These are phyloP conservation scores for Ceratocystis colombiana DNA, from an alignment of 2,329 filamentous ascomycete species.

Conservation along the genomic window DNA sequence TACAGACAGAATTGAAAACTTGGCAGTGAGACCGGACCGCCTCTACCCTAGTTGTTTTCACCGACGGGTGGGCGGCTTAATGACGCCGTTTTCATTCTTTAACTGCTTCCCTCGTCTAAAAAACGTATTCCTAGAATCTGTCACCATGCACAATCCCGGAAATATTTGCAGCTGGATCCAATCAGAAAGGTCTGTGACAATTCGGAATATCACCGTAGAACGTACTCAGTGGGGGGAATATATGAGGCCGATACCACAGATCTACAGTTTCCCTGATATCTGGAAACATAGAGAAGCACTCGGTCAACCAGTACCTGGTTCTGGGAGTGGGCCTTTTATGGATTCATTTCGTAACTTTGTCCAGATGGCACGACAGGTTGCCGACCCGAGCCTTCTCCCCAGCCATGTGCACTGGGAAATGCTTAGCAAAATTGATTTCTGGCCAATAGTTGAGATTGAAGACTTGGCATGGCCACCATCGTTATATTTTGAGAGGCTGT, in stretches of 20 bases:
- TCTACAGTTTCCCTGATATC: constrained; percentile 15
- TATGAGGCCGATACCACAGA: background rate
- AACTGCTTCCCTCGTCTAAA: constrained; percentile 18
- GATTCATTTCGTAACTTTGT: constrained; percentile 1
- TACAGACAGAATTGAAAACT: constrained; percentile 18
- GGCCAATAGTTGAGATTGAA: constrained; percentile 14
- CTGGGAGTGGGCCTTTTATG: constrained; percentile 12
- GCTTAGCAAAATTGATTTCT: constrained; percentile 17
- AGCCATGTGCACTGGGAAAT: background rate
- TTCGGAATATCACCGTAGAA: constrained; percentile 18
- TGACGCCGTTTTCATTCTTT: constrained; percentile 11
- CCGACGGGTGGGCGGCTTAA: background rate
- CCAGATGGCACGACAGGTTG: background rate
- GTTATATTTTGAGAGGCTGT: constrained; percentile 12
- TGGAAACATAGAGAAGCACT: constrained; percentile 7
- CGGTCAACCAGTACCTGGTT: constrained; percentile 2
- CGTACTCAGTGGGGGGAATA: background rate
- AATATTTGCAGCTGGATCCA: constrained; percentile 18
- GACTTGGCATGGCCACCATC: constrained; percentile 13
- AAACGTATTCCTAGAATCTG: constrained; percentile 19
- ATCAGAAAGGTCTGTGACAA: constrained; percentile 14
- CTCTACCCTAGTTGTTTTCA: background rate
- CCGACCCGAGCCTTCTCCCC: background rate
- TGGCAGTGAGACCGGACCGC: constrained; percentile 5
- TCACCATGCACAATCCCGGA: background rate